Evolutionary conservation across 2,329 filamentous ascomycete genomes (phyloP).

Genomic region (Stemphylium beticola): DNA sequence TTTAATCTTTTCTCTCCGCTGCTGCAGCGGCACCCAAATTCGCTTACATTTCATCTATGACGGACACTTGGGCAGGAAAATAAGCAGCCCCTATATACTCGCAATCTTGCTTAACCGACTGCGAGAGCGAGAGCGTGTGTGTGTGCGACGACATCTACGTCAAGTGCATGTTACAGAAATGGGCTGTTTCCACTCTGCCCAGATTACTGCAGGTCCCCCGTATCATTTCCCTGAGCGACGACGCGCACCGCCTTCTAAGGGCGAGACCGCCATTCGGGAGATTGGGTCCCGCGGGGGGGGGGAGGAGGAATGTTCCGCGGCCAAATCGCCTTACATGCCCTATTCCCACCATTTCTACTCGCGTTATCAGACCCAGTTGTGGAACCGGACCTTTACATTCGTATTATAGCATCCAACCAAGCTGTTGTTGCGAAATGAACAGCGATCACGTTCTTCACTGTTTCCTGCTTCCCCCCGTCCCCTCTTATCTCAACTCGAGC

Average conservation of each 20-base stretch:
- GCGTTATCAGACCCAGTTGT: neutral
- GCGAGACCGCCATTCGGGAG: neutral
- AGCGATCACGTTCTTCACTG: too few species aligned
- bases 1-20: constrained; percentile 11
- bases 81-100: neutral
- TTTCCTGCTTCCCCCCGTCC: too few species aligned
- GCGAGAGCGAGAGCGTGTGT: neutral
- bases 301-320: neutral
- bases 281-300: neutral
- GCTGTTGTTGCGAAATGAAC: too few species aligned
- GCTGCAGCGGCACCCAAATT: constrained; percentile 3
- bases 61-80: neutral
- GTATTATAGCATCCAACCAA: too few species aligned
- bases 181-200: neutral
- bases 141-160: neutral
- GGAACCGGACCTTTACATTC: neutral
- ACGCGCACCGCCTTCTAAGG: neutral
- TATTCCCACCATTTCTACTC: neutral
- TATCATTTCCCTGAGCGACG: neutral
- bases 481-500: too few species aligned
- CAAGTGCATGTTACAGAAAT: neutral
- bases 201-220: neutral
- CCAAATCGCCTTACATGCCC: constrained; percentile 1
- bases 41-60: constrained; percentile 10
- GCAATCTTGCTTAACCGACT: neutral